Evolutionary conservation across 768 basidiomycete genomes (phyloP).

Genomic region (Auriscalpium vulgare): DNA sequence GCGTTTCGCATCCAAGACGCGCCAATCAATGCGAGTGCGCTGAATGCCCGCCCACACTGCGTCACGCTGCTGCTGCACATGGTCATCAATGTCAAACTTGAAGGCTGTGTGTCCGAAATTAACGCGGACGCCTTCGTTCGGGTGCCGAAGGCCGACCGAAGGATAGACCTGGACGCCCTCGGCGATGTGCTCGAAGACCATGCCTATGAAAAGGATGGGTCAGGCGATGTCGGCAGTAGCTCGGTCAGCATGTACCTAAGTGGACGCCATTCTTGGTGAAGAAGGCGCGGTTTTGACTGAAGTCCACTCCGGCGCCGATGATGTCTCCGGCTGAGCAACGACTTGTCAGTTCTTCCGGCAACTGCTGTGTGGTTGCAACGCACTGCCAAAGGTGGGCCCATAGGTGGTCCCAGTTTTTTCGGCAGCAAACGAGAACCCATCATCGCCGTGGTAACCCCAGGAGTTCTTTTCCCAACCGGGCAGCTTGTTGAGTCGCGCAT

Average conservation of each 20-base stretch:
- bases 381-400: slow-evolving; percentile 77
- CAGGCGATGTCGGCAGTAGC: slow-evolving; percentile 6
- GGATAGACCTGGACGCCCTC: slow-evolving; percentile 68
- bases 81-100: slow-evolving; percentile 83
- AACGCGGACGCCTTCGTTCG: slow-evolving; percentile 67
- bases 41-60: slow-evolving; percentile 62
- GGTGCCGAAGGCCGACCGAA: slow-evolving; percentile 80
- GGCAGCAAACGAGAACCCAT: slow-evolving; percentile 69
- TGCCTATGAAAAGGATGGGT: slow-evolving; percentile 31
- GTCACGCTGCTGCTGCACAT: slow-evolving; percentile 66
- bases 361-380: slow-evolving; percentile 20
- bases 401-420: slow-evolving; percentile 66
- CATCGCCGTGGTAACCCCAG: slow-evolving; percentile 93
- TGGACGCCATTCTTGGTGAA: slow-evolving; percentile 83
- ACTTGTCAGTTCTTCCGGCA: slow-evolving; percentile 8
- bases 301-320: slow-evolving; percentile 91
- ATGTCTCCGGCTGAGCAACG: slow-evolving; percentile 63
- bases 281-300: slow-evolving; percentile 70
- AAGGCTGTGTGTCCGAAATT: slow-evolving; percentile 89
- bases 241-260: slow-evolving; percentile 38
- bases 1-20: slow-evolving; percentile 19
- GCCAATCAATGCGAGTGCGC: slow-evolving; percentile 43
- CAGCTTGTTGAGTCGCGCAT: slow-evolving; percentile 62
- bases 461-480: slow-evolving; percentile 83
- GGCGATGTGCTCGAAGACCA: slow-evolving; percentile 66